Base-by-base conservation (phyloP, 352 stramenopile species). In the Blastocystis sp. region DNA sequence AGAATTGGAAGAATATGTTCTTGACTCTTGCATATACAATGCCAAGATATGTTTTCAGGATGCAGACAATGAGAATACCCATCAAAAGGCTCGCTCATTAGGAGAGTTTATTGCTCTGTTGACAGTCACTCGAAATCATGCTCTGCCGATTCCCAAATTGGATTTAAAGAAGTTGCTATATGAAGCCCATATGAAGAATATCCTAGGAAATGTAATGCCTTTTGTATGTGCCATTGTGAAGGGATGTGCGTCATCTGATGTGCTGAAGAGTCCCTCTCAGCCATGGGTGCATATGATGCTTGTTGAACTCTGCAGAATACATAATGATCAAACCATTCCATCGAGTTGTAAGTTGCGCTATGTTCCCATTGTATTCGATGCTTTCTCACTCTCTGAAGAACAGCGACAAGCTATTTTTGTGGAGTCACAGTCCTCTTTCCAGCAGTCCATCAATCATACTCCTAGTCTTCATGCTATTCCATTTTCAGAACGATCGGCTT, bases 11-110 rank as follows among this genome's bases (percentile, higher is more conserved):
- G 54, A 54, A 11, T 45, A 37, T 9, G 47, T 68, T 15, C 73
- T 84, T 15, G 73, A 84, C 41, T 47, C 73, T n/a, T 53, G 43
- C 4, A 84, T 84, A 53, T 26, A 69, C 9, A 23, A n/a, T n/a
- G 50, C n/a, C 0, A 20, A 68, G 6, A 26, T 54, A 37, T 55
- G 64, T 3, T 18, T 84, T 3, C 34, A 66, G 26, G 37, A 55
- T 4, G 39, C 66, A 4, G 73, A 84, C 8, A 13, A n/a, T 3
- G 55, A 68, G 1, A 8, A n/a, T 6, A 47, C n/a, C 23, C 62
- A 45, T 37, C 29, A 64, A 7, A 54, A 37, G 23, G 29, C 68
- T 4, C 54, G 39, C 7, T 13, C 18, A 2, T 18, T 68, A 3
- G 73, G 50, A 23, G 26, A 29, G 20, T 84, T 84, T 55, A 66